Conservation (phyloP, 768 basidiomycete genomes). For the Lactarius indigo region DNA sequence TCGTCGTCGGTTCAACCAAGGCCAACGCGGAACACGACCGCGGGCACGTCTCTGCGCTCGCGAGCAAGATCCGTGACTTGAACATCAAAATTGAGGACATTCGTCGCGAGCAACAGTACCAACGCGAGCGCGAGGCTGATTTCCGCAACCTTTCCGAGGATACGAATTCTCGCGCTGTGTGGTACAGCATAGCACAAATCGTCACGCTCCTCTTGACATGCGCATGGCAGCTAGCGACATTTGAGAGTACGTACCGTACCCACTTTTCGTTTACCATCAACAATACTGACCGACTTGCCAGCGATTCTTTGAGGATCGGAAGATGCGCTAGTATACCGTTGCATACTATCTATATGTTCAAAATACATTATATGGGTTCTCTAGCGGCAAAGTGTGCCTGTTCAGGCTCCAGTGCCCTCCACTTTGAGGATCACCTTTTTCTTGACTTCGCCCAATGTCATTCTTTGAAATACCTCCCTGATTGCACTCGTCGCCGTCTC, state of each 20-base stretch:
- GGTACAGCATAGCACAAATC: slow-evolving; percentile 92
- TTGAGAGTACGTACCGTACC: slow-evolving; percentile 58
- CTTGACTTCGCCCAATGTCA: slow-evolving; percentile 39
- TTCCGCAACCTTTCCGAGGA: slow-evolving; percentile 85
- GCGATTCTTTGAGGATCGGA: slow-evolving; percentile 87
- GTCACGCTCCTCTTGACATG: slow-evolving; percentile 79
- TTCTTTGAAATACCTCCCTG: slow-evolving; percentile 33
- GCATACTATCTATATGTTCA: slow-evolving; percentile 20
- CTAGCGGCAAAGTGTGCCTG: slow-evolving; percentile 18
- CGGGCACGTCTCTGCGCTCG: slow-evolving; percentile 77
- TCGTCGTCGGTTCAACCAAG: slow-evolving; percentile 86
- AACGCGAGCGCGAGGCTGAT: slow-evolving; percentile 90
- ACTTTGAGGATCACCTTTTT: slow-evolving; percentile 48
- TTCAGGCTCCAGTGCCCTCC: slow-evolving; percentile 29
- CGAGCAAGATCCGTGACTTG: slow-evolving; percentile 82
- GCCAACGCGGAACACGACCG: slow-evolving; percentile 86
- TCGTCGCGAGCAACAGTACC: slow-evolving; percentile 94
- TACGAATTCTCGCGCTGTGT: slow-evolving; percentile 90
- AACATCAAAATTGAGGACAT: slow-evolving; percentile 94
- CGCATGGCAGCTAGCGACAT: slow-evolving; percentile 90
- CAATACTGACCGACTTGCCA: slow-evolving; percentile 30
- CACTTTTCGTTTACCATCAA: neutral
- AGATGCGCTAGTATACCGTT: slow-evolving; percentile 51
- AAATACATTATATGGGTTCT: slow-evolving; percentile 12
- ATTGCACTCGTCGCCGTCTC: slow-evolving; percentile 36